Conservation (phyloP, 495 filamentous ascomycete species). For the Hypomontagnella monticulosa region DNA sequence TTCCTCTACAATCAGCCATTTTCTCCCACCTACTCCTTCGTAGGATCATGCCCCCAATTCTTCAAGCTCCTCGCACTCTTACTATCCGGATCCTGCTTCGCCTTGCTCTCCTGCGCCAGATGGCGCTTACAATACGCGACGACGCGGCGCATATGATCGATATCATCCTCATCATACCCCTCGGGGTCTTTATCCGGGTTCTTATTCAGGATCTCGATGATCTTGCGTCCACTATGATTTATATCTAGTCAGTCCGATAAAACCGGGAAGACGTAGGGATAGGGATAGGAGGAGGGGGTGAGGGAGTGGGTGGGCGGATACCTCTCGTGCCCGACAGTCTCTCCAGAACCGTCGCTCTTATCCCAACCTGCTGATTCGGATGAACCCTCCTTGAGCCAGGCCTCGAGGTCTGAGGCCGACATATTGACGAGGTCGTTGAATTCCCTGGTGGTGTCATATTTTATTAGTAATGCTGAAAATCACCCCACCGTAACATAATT, state of each 20-base stretch:
- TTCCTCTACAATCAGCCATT: too few relatives aligned
- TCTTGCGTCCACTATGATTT: slow-evolving; percentile 64
- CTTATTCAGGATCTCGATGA: slow-evolving; percentile 69
- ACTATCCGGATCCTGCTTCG: slow-evolving; percentile 52
- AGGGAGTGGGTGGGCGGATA: slow-evolving; percentile 27
- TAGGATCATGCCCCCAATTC: slow-evolving; percentile 75
- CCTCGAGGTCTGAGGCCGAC: slow-evolving; percentile 66
- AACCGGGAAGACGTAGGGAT: too few relatives aligned
- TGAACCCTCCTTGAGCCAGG: slow-evolving; percentile 66
- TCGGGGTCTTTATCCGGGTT: slow-evolving; percentile 66
- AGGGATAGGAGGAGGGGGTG: neutral
- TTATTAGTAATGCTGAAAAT: neutral
- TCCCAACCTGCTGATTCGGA: slow-evolving; percentile 67
- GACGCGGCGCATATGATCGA: slow-evolving; percentile 73
- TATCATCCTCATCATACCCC: slow-evolving; percentile 64
- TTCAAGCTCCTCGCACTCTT: slow-evolving; percentile 69
- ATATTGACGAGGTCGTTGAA: slow-evolving; percentile 78
- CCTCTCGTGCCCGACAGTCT: slow-evolving; percentile 74
- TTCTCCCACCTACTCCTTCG: slow-evolving; percentile 50
- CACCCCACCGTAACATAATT: neutral
- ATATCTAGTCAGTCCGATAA: neutral
- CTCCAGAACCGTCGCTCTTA: slow-evolving; percentile 65
- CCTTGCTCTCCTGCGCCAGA: slow-evolving; percentile 69
- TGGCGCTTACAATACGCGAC: slow-evolving; percentile 68
- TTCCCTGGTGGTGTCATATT: slow-evolving; percentile 54